Evolutionary conservation across 2,329 filamentous ascomycete genomes (phyloP), one percentile per base, ranked within the genome.

Genomic region (Leptoxyphium fumago): DNA sequence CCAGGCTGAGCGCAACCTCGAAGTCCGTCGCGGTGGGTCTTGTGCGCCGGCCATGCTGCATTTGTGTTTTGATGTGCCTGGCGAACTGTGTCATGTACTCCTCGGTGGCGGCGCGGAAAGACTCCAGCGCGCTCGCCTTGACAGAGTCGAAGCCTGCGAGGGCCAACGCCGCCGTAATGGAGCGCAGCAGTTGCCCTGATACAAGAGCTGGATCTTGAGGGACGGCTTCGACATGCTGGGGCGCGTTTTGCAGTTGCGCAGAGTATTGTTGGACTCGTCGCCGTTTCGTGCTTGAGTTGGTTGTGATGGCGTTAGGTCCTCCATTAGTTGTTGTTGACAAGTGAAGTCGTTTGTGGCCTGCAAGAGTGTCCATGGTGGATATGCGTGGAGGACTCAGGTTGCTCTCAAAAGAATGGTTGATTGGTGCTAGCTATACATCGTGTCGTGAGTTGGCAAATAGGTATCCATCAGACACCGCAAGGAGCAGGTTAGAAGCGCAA

Each of bases 11-110:
- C 9, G 71, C 71, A 44, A 64, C 62, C 45, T 74, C 68, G 56
- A 79, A 80, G 58, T 81, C 77, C 48, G 71, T 66, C 1, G 76
- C 70, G 17, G 76, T 70, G 1, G 75, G 72, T 39, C 69, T 65
- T 9, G 64, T 69, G 42, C 77, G 71, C 40, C 77, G 70, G 42
- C 67, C 67, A 39, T 68, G 67, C 36, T 66, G 60, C 77, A 80
- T 81, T 5, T 74, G 77, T 40, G 68, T 66, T 36, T 70, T 70
- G 29, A 77, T 69, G 47, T 70, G 65, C 28, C 66, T 64, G 32
- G 74, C 64, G 48, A 80, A 70, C 44, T 66, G 65, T 39, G 70
- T 65, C 58, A 79, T 70, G 56, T 73, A 79, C 57, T 77, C 73
- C 61, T 80, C 74, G 17, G 71, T 66, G 38, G 71, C 62, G 45